These are phyloP conservation scores for Globisporangium apiculatum DNA, from an alignment of 352 stramenopile species.

Conservation along the genomic window DNA sequence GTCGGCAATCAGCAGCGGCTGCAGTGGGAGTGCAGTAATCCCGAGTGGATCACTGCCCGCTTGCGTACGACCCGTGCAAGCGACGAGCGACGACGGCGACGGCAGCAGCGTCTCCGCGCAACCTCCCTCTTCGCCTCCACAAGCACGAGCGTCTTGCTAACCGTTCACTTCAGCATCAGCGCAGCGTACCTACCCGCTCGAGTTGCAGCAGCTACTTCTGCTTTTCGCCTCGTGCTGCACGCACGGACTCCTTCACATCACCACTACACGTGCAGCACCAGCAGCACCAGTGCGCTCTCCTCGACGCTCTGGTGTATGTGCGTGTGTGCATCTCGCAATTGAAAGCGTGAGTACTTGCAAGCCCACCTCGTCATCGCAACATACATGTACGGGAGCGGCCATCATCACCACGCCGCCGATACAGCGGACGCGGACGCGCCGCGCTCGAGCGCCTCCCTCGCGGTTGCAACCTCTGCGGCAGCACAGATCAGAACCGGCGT, in stretches of 20 bases:
- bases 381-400: background rate
- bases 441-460: too few relatives aligned
- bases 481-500: background rate
- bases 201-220: slow-evolving; percentile 1
- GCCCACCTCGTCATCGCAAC: too few relatives aligned
- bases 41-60: background rate
- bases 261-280: background rate
- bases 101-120: background rate
- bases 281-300: background rate
- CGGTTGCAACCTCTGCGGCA: background rate
- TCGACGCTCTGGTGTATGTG: background rate
- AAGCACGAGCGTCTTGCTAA: too few relatives aligned
- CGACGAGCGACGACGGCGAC: background rate
- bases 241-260: background rate
- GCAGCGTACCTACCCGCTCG: slow-evolving; percentile 1
- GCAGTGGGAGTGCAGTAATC: slow-evolving; percentile 3
- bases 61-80: background rate
- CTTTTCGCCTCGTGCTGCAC: background rate
- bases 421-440: background rate
- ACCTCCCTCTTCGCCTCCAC: background rate
- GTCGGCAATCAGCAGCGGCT: background rate
- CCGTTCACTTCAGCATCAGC: too few relatives aligned
- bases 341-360: slow-evolving; percentile 5
- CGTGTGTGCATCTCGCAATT: background rate
- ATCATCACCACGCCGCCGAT: background rate